Percentiles rank a stretch among this genome's conserved stretches.
phyloP scores from a whole-genome alignment of 179 eudicot genomes.

The Spinacia oleracea region DNA sequence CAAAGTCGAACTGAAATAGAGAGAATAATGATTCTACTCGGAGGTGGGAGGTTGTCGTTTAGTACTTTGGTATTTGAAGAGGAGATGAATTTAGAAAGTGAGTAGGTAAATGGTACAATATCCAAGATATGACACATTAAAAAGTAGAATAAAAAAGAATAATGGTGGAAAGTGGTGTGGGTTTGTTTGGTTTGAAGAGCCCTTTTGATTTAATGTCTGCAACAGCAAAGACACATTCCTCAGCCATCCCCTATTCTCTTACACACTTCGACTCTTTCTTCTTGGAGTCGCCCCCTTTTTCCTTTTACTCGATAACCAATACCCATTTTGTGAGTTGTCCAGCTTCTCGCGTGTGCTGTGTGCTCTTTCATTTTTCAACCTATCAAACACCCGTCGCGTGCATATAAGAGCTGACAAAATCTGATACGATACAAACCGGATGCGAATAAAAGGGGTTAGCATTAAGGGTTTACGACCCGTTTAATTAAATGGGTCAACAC shows the following conservation, averaged over 20 bases:
- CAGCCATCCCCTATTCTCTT: background rate
- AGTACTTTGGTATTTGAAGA: conserved; percentile 34
- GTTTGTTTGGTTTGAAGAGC: conserved; percentile 32
- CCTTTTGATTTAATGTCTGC: conserved; percentile 26
- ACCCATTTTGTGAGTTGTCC: background rate
- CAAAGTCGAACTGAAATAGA: background rate
- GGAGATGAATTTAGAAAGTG: conserved; percentile 19
- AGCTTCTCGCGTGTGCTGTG: background rate
- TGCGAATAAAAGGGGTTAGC: no score
- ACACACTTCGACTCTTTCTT: conserved; percentile 19
- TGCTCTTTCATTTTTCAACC: background rate
- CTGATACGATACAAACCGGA: no score
- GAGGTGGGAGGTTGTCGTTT: conserved; percentile 34
- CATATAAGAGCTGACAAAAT: no score
- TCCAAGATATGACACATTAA: conserved; percentile 10
- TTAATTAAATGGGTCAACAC: no score
- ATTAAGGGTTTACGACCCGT: no score
- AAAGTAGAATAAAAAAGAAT: background rate
- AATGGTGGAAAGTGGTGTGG: conserved; percentile 32
- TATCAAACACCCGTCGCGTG: no score
- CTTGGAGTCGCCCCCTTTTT: conserved; percentile 19
- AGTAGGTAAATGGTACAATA: conserved; percentile 31
- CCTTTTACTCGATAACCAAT: background rate
- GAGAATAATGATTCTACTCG: background rate
- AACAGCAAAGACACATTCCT: conserved; percentile 18